Conservation (phyloP, 345 rosid genomes). For the Eucalyptus grandis region DNA sequence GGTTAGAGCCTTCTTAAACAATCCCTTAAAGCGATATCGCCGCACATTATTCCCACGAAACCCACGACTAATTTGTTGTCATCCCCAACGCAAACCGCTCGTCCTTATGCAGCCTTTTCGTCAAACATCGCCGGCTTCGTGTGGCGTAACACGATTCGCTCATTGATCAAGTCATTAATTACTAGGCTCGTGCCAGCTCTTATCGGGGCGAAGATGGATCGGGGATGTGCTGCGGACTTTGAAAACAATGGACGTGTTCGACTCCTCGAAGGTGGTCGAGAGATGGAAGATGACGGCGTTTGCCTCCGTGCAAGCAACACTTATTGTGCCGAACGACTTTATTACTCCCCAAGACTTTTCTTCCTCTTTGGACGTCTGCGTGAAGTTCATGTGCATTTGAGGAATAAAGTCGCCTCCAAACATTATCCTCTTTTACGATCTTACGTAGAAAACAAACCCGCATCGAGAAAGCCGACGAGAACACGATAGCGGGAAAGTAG, state of each 20-base stretch:
- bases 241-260: not conserved
- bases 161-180: not conserved
- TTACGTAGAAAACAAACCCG: not conserved
- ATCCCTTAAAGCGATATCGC: not conserved
- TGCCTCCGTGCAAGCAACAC: not conserved
- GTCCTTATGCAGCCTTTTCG: not conserved
- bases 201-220: not conserved
- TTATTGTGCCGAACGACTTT: not conserved
- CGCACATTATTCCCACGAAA: not conserved
- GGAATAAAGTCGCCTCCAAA: not conserved
- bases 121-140: not conserved
- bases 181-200: not conserved
- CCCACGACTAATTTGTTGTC: not conserved
- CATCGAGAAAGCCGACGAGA: not conserved
- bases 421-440: not conserved
- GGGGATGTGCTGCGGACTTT: not conserved
- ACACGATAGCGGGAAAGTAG: not conserved
- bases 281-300: not conserved
- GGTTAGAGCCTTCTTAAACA: not conserved
- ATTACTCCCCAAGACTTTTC: not conserved
- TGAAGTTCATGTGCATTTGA: not conserved
- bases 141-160: not conserved
- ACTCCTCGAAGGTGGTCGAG: not conserved
- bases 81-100: not conserved
- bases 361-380: not conserved